phyloP scores from a whole-genome alignment of 305 asterid species.

The Fraxinus baroniana region DNA sequence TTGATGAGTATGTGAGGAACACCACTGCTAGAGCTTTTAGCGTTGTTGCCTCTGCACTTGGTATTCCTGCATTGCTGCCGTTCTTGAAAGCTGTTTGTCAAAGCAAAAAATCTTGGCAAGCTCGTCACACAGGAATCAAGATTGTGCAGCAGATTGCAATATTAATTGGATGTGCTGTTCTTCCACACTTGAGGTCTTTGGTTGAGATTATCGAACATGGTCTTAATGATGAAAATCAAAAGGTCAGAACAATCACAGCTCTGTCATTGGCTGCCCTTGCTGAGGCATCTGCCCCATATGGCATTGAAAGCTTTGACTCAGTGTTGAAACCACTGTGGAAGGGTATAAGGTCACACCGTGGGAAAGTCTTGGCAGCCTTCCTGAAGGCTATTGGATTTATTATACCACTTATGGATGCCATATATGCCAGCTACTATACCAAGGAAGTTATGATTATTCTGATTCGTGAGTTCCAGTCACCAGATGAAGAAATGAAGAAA shows the following conservation, averaged over 20 bases:
- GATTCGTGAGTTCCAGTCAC: constrained; percentile 95
- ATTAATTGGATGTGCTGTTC: constrained; percentile 92
- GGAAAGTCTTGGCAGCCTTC: constrained; percentile 96
- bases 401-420: constrained; percentile 97
- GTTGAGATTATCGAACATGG: constrained; percentile 97
- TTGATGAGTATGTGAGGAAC: constrained; percentile 93
- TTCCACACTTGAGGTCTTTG: constrained; percentile 87
- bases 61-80: constrained; percentile 88
- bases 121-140: constrained; percentile 98
- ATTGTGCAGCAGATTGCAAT: constrained; percentile 98
- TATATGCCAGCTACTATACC: constrained; percentile 90
- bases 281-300: constrained; percentile 97
- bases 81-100: constrained; percentile 96
- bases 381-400: constrained; percentile 92
- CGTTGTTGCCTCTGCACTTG: constrained; percentile 98
- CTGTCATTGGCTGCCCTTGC: constrained; percentile 97
- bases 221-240: constrained; percentile 93
- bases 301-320: constrained; percentile 94
- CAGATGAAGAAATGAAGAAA: constrained; percentile 98
- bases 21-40: constrained; percentile 98
- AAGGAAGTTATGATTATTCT: constrained; percentile 94
- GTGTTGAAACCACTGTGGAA: constrained; percentile 95
- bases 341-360: constrained; percentile 95
- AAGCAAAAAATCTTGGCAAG: constrained; percentile 99
- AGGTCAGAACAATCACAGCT: constrained; percentile 91